Evolutionary conservation across 371 early-diverging fungal species (phyloP).

Genomic region (Mortierella sp.): DNA sequence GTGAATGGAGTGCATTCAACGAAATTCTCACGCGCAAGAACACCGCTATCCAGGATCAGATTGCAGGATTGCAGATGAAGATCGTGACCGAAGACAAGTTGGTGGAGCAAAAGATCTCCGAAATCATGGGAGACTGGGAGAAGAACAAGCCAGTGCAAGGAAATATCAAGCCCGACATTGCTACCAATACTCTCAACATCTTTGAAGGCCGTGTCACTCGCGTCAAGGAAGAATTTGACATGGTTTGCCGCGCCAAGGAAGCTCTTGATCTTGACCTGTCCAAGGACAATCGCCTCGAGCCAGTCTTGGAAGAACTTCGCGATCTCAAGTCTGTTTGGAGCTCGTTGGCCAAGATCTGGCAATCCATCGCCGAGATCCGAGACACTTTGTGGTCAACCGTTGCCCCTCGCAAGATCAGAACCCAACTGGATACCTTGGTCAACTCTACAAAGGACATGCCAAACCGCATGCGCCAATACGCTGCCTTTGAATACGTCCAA

Average conservation of each 20-base stretch:
- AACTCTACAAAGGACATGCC: slow-evolving; percentile 91
- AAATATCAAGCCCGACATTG: slow-evolving; percentile 88
- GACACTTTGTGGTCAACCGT: slow-evolving; percentile 91
- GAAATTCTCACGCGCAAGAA: slow-evolving; percentile 94
- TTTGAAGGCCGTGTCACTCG: slow-evolving; percentile 90
- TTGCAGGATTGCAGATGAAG: slow-evolving; percentile 87
- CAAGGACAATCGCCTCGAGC: slow-evolving; percentile 77
- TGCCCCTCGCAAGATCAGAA: slow-evolving; percentile 91
- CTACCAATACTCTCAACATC: slow-evolving; percentile 83
- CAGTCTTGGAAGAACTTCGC: slow-evolving; percentile 92
- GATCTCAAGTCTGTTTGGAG: slow-evolving; percentile 97
- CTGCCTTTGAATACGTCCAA: slow-evolving; percentile 96
- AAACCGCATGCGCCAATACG: slow-evolving; percentile 95
- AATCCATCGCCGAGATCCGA: slow-evolving; percentile 82
- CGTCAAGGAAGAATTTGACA: slow-evolving; percentile 88
- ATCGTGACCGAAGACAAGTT: slow-evolving; percentile 90
- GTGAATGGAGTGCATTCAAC: slow-evolving; percentile 97
- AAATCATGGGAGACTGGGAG: slow-evolving; percentile 93
- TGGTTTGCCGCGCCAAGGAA: slow-evolving; percentile 92
- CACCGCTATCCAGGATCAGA: slow-evolving; percentile 92
- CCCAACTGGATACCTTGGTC: slow-evolving; percentile 86
- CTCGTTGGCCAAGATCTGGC: slow-evolving; percentile 87
- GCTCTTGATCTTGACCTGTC: slow-evolving; percentile 87
- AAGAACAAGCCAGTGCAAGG: slow-evolving; percentile 94
- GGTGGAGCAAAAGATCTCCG: slow-evolving; percentile 87